Evolutionary conservation across 176 grass and related monocot species (phyloP), one percentile per base, ranked within the genome.

Genomic region (Neostapfia colusana): DNA sequence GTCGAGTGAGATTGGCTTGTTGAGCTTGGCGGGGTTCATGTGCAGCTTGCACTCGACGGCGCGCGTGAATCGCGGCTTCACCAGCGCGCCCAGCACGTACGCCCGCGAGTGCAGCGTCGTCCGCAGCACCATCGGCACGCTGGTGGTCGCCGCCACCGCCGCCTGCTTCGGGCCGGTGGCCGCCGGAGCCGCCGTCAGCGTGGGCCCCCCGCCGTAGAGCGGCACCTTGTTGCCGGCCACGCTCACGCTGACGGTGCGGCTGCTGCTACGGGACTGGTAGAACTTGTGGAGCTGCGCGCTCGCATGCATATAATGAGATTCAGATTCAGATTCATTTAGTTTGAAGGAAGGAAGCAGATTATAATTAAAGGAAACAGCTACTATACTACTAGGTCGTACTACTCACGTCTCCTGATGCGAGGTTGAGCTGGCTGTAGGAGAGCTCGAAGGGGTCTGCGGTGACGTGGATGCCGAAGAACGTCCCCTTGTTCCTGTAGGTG

Each of bases 381-480:
- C n/a, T n/a, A n/a, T n/a, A n/a, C n/a, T 31, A 31, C 31, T 31
- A 31, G n/a, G n/a, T n/a, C n/a, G 31, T 31, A 31, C 2, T 31
- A 31, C 31, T 88, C 85, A 91, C 93, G 26, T 99, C 80, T 58
- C 95, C 91, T 13, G 45, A 67, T 0, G 95, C 95, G 3, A 99
- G 63, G 2, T 77, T 90, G 50, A 99, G 89, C 73, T 95, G 91
- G 62, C 79, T 86, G 87, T 92, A 99, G 0, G 80, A 81, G 54
- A 95, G 82, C 68, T 72, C 69, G 65, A 95, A 92, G 0, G 85
- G 76, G 21, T 93, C 84, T 0, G 89, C 79, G 9, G 87, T 64
- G 63, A 94, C 89, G 53, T 99, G 95, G 60, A 95, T 88, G 18
- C 95, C 91, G 53, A 99, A 99, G 82, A 99, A 99, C 26, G 91